Percentiles rank a stretch among this genome's conserved stretches.
Evolutionary conservation across 768 basidiomycete genomes (phyloP).

Genomic region (Tricholoma terreum): DNA sequence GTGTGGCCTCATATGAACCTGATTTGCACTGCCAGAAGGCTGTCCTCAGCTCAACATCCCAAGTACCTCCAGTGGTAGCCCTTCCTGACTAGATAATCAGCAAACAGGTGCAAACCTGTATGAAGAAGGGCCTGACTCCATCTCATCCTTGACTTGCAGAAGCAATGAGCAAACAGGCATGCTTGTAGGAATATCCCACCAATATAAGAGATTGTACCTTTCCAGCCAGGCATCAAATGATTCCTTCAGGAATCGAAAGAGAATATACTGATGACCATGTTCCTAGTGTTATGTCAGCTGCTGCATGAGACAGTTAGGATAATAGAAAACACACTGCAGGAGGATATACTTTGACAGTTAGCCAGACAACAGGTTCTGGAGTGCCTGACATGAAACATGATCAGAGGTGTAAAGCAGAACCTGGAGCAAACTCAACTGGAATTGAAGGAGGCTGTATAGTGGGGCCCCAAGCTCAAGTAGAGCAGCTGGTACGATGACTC

Average conservation of each 20-base stretch:
- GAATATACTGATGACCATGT: neutral
- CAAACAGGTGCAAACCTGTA: neutral
- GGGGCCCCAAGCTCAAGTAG: neutral
- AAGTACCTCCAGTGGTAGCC: neutral
- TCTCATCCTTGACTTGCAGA: neutral
- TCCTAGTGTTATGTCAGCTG: neutral
- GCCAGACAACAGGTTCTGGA: neutral
- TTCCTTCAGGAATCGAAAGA: neutral
- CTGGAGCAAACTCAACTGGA: neutral
- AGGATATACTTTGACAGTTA: neutral
- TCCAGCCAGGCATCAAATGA: neutral
- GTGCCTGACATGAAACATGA: neutral
- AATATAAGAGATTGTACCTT: neutral
- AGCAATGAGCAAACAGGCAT: neutral
- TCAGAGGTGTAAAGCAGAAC: neutral
- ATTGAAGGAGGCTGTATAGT: neutral
- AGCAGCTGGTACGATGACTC: neutral
- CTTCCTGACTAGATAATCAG: neutral
- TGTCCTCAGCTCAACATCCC: neutral
- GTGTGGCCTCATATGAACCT: neutral
- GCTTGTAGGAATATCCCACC: neutral
- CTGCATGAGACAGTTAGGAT: neutral
- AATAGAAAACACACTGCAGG: neutral
- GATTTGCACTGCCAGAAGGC: neutral
- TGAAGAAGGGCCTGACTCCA: neutral